Base-by-base conservation (phyloP, 331 rosid species). In the Quercus tomentella region DNA sequence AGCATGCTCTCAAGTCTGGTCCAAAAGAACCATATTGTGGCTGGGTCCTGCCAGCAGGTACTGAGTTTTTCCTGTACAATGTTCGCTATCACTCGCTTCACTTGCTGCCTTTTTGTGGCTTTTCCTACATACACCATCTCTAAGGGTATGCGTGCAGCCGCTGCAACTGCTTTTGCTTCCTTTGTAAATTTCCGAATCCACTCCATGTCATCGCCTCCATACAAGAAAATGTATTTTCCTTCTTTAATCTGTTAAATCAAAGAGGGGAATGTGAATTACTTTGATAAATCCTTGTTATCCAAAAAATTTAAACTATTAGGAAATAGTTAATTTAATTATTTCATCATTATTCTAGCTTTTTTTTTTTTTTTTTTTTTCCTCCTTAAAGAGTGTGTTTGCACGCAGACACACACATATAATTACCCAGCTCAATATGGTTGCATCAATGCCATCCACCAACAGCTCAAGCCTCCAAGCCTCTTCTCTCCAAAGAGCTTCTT, bases 11-110 rank as follows among this genome's bases (percentile, higher is more conserved):
- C 88, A 0, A 88, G 80, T 3, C 91, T 74, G 4, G 84, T 83
- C 91, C 89, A 88, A 76, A 83, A 88, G 86, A 88, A 88, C 91
- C 89, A 88, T 26, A 83, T 41, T 41, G 45, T 81, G 76, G 81
- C 75, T 17, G 66, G 86, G 22, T 83, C 88, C 76, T 77, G 72
- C 91, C 89, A 88, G 73, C 60, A 35, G 7, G 65, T 72, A 1
- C 84, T 85, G 28, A 88, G 83, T 22, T 85, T 83, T 7, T 85
- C 89, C 1, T 56, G 70, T 12, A 4, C 0, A 23, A 88, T 85
- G 56, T 72, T 66, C 4, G 68, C 81, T 2, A 76, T 7, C 0
- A 81, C 43, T 74, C 74, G 79, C 25, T 63, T 82, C 16, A 88
- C 84, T 69, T 73, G 76, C 88, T 15, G 85, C 89, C 72, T 55